A percentile compares a stretch with the other conserved stretches of the same genome.
Conservation (phyloP, 2,329 filamentous ascomycete species). For the Alternaria burnsii region DNA sequence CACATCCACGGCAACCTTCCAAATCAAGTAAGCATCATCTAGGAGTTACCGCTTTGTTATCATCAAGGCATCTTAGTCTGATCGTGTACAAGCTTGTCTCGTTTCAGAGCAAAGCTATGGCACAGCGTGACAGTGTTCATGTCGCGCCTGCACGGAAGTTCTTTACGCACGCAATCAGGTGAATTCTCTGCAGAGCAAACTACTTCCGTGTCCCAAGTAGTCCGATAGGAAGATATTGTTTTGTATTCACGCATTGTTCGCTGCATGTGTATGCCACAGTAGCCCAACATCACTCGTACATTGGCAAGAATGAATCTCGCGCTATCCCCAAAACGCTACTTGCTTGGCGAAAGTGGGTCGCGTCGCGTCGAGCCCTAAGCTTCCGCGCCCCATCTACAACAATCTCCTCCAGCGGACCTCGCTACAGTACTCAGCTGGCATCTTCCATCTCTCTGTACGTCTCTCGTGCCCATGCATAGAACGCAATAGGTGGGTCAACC, state of each 20-base stretch:
- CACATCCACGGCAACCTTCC: neutral
- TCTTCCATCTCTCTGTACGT: slow-evolving; percentile 11
- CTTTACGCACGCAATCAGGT: too few relatives aligned
- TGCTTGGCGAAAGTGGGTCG: neutral
- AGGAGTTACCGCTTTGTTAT: too few relatives aligned
- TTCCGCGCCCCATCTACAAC: neutral
- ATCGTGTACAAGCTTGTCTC: too few relatives aligned
- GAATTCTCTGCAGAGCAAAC: too few relatives aligned
- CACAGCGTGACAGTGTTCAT: too few relatives aligned
- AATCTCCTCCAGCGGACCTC: neutral
- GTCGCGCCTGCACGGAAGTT: too few relatives aligned
- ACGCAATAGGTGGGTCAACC: slow-evolving; percentile 25
- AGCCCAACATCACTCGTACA: too few relatives aligned
- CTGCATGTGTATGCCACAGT: too few relatives aligned
- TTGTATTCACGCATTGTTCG: too few relatives aligned
- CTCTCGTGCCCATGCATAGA: slow-evolving; percentile 31
- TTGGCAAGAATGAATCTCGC: neutral
- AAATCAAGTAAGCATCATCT: neutral
- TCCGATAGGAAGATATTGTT: too few relatives aligned
- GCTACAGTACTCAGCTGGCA: neutral
- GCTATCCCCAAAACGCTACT: neutral
- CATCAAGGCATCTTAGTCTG: neutral
- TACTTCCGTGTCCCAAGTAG: too few relatives aligned
- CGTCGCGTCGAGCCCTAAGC: neutral
- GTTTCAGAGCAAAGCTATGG: too few relatives aligned